Evolutionary conservation across 352 stramenopile species (phyloP), one percentile per base, ranked within the genome.

Genomic region (Phytophthora hibernalis): DNA sequence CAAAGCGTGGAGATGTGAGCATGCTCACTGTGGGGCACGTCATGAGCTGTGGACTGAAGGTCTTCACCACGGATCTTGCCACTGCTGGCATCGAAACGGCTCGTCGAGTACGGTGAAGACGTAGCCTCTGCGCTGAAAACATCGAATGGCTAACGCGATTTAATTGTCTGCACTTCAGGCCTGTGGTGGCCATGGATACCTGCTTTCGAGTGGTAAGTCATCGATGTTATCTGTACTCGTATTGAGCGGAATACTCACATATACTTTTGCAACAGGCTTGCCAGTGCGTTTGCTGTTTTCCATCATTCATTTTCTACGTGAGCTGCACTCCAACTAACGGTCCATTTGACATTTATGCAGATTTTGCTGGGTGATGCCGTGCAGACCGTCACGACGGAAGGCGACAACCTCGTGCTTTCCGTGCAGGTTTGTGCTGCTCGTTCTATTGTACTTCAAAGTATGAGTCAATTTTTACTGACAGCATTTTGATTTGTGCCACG

Each of bases 361-460:
- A 78, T 95, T 60, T 70, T 98, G 28, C 72, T 96, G 12, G 90
- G 87, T 16, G 95, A 97, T 42, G 97, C 97, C 51, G 80, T 98
- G 11, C 93, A 98, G 67, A 96, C 89, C 44, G 96, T 97, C 52
- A 99, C 96, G 1, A 96, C 97, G 5, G 96, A 98, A 74, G 96
- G 96, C 47, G 96, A 99, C 62, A 99, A 98, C 77, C 85, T 97
- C 52, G 97, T 99, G 72, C 78, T 99, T 28, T 95, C 96, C 11
- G 85, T 98, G 56, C 96, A 99, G 64, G 69, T 74, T 37, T 3
- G 54, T 73, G 51, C 11, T 44, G 31, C 3, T 35, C 18, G 12
- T 30, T 2, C 26, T 37, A 37, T 20, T 44, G 38, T 45, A n/a
- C n/a, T n/a, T n/a, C n/a, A n/a, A n/a, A n/a, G n/a, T n/a, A 26